Evolutionary conservation across 345 rosid genomes (phyloP), one percentile per base, ranked within the genome.

Genomic region (Eutrema heterophyllum): DNA sequence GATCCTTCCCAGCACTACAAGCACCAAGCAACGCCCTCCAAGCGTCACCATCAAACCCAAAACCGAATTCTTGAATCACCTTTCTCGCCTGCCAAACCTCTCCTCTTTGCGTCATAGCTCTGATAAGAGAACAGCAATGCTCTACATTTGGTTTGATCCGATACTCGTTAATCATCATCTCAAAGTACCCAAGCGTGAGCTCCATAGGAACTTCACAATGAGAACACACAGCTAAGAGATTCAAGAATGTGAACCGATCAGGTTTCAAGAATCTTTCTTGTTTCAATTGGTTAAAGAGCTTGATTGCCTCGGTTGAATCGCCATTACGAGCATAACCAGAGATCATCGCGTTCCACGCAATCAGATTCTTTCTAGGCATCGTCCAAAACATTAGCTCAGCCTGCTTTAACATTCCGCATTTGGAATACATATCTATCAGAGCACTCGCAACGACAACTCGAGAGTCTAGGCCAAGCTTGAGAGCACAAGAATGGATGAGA

Each of bases 21-120:
- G 87, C 90, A 64, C 96, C 80, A 9, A 93, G 92, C 76, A 88
- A 76, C 2, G 93, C 89, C 78, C 79, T 88, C 96, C 98, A 90
- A 58, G 83, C 86, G 26, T 72, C 74, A 16, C 78, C 85, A 65
- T 70, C 32, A 3, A 73, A 66, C 44, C 78, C 81, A 35, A 93
- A 86, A 16, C 80, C 82, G 3, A 87, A 83, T 30, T 78, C 81
- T 40, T 82, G 63, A 26, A 87, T 86, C 79, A 82, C 73, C 73
- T 48, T 79, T 69, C 27, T 67, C 1, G 88, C 93, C 48, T 74
- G 68, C 74, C 60, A 12, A 9, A 73, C 60, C 60, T 87, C 85
- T 64, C 95, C 84, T 56, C 80, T 81, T 59, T 76, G 85, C 24
- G 89, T 90, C 86, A 93, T 65, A 33, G 86, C 73, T 67, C 89